Conservation (phyloP, 2,329 filamentous ascomycete species). For the Colletotrichum gloeosporioides region DNA sequence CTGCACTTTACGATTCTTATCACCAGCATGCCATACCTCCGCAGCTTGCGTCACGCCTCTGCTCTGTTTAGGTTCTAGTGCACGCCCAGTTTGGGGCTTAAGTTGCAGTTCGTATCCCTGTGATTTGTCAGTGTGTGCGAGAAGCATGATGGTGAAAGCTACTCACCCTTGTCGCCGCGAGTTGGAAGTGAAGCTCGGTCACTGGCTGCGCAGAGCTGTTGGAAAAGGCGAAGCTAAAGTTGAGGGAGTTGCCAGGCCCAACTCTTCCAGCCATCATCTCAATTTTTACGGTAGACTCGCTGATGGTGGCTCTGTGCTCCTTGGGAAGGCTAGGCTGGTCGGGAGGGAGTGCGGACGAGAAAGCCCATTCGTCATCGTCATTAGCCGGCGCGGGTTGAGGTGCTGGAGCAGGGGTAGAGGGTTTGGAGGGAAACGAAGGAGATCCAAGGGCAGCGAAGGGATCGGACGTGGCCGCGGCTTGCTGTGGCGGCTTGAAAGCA, state of each 20-base stretch:
- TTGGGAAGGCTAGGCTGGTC: conserved; percentile 57
- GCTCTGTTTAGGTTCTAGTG: conserved; percentile 74
- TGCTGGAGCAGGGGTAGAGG: conserved; percentile 38
- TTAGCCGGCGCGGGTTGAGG: conserved; percentile 36
- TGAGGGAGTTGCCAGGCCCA: conserved; percentile 62
- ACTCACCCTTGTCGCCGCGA: conserved; percentile 89
- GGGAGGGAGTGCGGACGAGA: conserved; percentile 82
- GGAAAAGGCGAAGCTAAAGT: conserved; percentile 80
- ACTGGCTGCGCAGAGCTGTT: conserved; percentile 78
- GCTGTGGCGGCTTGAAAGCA: conserved; percentile 48
- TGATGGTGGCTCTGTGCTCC: conserved; percentile 70
- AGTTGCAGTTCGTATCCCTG: conserved; percentile 83
- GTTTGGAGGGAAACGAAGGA: conserved; percentile 42
- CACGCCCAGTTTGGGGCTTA: conserved; percentile 83
- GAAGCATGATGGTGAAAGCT: neutral
- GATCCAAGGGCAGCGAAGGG: conserved; percentile 52
- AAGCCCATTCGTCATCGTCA: conserved; percentile 93
- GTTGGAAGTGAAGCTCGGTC: conserved; percentile 84
- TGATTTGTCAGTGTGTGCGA: conserved; percentile 19
- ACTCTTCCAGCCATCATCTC: conserved; percentile 73
- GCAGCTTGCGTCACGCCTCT: conserved; percentile 83
- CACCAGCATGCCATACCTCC: conserved; percentile 74
- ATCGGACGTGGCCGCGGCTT: conserved; percentile 42
- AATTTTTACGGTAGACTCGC: conserved; percentile 73
- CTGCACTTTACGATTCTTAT: conserved; percentile 71